Evolutionary conservation across 352 stramenopile genomes (phyloP).

Genomic region (Phytopythium montanum): DNA sequence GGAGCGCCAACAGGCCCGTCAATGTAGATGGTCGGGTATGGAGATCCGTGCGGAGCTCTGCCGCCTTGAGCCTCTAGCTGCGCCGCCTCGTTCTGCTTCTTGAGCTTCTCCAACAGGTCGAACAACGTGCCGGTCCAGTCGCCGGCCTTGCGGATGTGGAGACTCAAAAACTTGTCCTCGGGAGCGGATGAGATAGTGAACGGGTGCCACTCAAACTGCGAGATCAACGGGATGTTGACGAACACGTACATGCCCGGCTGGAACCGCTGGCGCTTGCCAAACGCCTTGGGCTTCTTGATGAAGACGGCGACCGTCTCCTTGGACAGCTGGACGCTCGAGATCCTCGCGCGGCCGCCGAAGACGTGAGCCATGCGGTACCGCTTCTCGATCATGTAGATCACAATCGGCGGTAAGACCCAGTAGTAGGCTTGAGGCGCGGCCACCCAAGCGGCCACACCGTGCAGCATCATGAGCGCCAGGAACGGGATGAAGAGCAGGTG

Average conservation of each 20-base stretch:
- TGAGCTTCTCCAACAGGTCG: slow-evolving; percentile 34
- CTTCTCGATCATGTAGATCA: slow-evolving; percentile 63
- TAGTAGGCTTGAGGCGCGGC: slow-evolving; percentile 41
- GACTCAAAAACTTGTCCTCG: slow-evolving; percentile 55
- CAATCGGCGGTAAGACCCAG: slow-evolving; percentile 49
- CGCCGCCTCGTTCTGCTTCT: slow-evolving; percentile 19
- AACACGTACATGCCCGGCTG: slow-evolving; percentile 81
- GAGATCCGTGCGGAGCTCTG: slow-evolving; percentile 14
- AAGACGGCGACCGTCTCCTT: slow-evolving; percentile 59
- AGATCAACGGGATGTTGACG: slow-evolving; percentile 77
- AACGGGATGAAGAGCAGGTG: slow-evolving; percentile 70
- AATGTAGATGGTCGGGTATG: slow-evolving; percentile 49
- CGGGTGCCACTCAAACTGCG: slow-evolving; percentile 81
- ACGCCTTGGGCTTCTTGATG: slow-evolving; percentile 56
- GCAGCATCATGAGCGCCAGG: slow-evolving; percentile 54
- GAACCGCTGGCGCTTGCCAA: slow-evolving; percentile 46
- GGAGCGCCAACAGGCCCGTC: slow-evolving; percentile 59
- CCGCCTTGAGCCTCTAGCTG: slow-evolving; percentile 24
- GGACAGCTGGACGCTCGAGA: slow-evolving; percentile 42
- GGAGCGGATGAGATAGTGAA: slow-evolving; percentile 88
- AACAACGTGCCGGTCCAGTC: slow-evolving; percentile 69
- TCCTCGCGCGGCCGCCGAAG: slow-evolving; percentile 45
- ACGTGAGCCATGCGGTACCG: slow-evolving; percentile 54
- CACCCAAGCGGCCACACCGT: slow-evolving; percentile 67
- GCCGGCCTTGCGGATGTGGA: slow-evolving; percentile 66